Evolutionary conservation across 2,329 filamentous ascomycete species (phyloP).

Genomic region (Mycosphaerella arachidis): DNA sequence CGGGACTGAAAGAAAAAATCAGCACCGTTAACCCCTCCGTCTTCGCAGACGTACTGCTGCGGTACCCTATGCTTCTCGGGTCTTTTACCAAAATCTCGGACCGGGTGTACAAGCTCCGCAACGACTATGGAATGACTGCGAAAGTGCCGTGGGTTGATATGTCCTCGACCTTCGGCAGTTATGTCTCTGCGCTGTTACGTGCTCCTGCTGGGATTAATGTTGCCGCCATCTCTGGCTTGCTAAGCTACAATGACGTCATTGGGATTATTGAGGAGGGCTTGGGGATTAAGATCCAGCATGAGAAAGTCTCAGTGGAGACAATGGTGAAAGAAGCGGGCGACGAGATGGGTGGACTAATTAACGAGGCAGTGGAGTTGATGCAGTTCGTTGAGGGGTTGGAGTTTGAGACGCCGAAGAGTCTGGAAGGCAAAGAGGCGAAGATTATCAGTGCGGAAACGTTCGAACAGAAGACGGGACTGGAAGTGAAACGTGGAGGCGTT

Average conservation of each 20-base stretch:
- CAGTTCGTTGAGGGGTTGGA: not conserved
- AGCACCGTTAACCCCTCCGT: conserved; percentile 10
- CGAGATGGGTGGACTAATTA: not conserved
- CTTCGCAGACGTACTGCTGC: not conserved
- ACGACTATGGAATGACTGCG: not conserved
- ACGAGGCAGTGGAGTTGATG: not conserved
- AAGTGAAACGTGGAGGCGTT: not conserved
- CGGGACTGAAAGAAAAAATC: conserved; percentile 10
- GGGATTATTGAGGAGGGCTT: not conserved
- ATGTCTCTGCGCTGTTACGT: conserved; percentile 9
- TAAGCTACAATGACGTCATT: not conserved
- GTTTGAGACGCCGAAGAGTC: not conserved
- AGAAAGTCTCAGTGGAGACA: not conserved
- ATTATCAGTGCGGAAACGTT: not conserved
- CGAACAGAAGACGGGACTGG: not conserved
- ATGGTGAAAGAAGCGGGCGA: not conserved
- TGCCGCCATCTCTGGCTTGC: not conserved
- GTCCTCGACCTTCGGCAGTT: conserved; percentile 8
- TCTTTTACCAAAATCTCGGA: conserved; percentile 2
- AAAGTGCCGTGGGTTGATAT: conserved; percentile 11
- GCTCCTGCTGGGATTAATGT: conserved; percentile 5
- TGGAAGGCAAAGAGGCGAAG: not conserved
- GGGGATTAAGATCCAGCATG: not conserved
- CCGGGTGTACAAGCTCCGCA: not conserved
- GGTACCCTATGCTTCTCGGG: not conserved